Conservation (phyloP, 2,329 filamentous ascomycete genomes). For the Ophiocordyceps unilateralis region DNA sequence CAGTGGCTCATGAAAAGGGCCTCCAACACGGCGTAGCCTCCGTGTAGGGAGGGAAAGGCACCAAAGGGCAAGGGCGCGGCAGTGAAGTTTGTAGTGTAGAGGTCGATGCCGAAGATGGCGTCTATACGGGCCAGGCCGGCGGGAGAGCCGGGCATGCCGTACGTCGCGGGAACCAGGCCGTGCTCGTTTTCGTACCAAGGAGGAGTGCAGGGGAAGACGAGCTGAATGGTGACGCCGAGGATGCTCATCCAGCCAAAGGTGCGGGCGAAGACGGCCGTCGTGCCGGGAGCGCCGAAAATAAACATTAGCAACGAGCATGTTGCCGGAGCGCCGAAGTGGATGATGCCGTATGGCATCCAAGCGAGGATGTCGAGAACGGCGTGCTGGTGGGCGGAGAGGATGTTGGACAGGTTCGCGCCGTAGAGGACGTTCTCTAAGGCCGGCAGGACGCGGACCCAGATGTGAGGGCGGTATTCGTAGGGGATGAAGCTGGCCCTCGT, state of each 20-base stretch:
- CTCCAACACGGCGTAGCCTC: slow-evolving; percentile 74
- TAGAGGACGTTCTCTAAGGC: slow-evolving; percentile 94
- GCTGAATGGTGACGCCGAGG: slow-evolving; percentile 70
- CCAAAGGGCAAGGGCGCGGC: slow-evolving; percentile 86
- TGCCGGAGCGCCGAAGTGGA: slow-evolving; percentile 75
- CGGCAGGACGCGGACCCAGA: slow-evolving; percentile 89
- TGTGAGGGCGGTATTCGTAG: slow-evolving; percentile 72
- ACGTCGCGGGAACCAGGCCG: slow-evolving; percentile 78
- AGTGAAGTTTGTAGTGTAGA: slow-evolving; percentile 86
- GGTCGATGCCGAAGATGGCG: slow-evolving; percentile 72
- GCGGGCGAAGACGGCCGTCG: slow-evolving; percentile 66
- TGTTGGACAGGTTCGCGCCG: slow-evolving; percentile 88
- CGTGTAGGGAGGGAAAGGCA: slow-evolving; percentile 85
- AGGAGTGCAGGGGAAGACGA: slow-evolving; percentile 82
- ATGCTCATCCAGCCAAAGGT: slow-evolving; percentile 90
- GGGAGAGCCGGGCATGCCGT: slow-evolving; percentile 77
- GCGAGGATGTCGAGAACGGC: slow-evolving; percentile 72
- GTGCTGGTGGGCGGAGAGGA: slow-evolving; percentile 78
- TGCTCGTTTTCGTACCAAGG: slow-evolving; percentile 96
- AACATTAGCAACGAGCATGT: slow-evolving; percentile 69
- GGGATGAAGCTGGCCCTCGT: slow-evolving; percentile 59
- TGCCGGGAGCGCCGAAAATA: slow-evolving; percentile 74
- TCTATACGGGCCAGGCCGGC: slow-evolving; percentile 82
- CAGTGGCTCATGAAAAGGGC: slow-evolving; percentile 85
- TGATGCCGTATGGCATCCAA: slow-evolving; percentile 84